Conservation (phyloP, 768 basidiomycete species). For the Hortiboletus campestris region DNA sequence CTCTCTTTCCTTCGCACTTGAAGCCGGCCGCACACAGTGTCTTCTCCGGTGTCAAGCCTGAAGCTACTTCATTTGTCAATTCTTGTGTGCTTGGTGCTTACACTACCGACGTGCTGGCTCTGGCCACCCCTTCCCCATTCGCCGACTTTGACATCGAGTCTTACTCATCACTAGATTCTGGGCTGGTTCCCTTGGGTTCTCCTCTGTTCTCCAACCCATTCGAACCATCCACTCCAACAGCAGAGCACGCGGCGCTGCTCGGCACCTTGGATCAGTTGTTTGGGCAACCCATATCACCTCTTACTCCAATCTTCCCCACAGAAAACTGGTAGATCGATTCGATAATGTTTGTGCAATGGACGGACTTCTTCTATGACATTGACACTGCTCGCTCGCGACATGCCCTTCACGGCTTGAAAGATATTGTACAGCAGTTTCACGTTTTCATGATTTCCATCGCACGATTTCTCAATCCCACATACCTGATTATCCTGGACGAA, state of each 20-base stretch:
- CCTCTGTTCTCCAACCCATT: constrained; percentile 34
- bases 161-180: constrained; percentile 2
- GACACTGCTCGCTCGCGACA: not conserved
- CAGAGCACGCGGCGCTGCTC: constrained; percentile 12
- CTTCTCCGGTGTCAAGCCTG: constrained; percentile 33
- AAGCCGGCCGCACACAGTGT: constrained; percentile 19
- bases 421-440: constrained; percentile 1
- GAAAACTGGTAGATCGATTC: constrained; percentile 15
- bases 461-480: not conserved
- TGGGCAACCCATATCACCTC: constrained; percentile 28
- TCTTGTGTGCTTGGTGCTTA: constrained; percentile 25
- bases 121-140: constrained; percentile 8
- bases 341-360: not conserved
- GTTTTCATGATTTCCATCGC: not conserved
- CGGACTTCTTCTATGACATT: not conserved
- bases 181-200: constrained; percentile 18
- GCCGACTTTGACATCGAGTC: constrained; percentile 12
- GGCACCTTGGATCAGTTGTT: constrained; percentile 31
- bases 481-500: constrained; percentile 9
- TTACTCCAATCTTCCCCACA: constrained; percentile 10
- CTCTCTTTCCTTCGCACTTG: constrained; percentile 22
- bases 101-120: not conserved
- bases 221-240: constrained; percentile 8
- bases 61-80: constrained; percentile 26
- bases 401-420: not conserved